Evolutionary conservation across 345 rosid species (phyloP), one percentile per base, ranked within the genome.

Genomic region (Gossypium ekmanianum): DNA sequence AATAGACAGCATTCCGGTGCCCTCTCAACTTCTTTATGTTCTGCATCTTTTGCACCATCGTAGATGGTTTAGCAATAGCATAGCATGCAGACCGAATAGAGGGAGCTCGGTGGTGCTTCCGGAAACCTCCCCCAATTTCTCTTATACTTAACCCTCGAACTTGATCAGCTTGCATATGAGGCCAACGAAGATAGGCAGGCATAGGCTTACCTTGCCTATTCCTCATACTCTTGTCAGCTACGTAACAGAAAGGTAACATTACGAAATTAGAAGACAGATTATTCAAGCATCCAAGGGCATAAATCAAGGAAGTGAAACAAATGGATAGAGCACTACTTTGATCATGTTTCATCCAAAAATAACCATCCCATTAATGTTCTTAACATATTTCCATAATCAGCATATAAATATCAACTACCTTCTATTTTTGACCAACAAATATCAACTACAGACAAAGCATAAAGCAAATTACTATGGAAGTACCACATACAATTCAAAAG

Each of bases 51-150:
- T 90, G 90, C 50, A 93, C 97, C 94, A 95, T 85, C 65, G 89
- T 89, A 68, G 91, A 88, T 75, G 98, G 99, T 83, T 91, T 95
- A 55, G 92, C 99, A 84, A 90, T 90, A 44, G 98, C 88, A 87
- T 93, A 90, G 81, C 99, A 89, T 59, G 97, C 93, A 65, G 97
- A 87, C 76, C 87, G 90, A 78, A 89, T 77, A 50, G 98, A 90
- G 51, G 99, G 98, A 73, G 99, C 93, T 74, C 99, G 97, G 80
- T 93, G 99, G 81, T 93, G 97, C 78, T 93, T 95, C 68, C 88
- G 73, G 85, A 95, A 95, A 83, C 99, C 99, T 77, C 98, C 99
- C 56, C 98, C 97, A 77, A 93, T 90, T 88, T 95, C 99, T 85
- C 99, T 91, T 83, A 95, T 85, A 81, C 90, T 85, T 73, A 95